Evolutionary conservation across 306 rosid genomes (phyloP).

Genomic region (Rosa lucieae): DNA sequence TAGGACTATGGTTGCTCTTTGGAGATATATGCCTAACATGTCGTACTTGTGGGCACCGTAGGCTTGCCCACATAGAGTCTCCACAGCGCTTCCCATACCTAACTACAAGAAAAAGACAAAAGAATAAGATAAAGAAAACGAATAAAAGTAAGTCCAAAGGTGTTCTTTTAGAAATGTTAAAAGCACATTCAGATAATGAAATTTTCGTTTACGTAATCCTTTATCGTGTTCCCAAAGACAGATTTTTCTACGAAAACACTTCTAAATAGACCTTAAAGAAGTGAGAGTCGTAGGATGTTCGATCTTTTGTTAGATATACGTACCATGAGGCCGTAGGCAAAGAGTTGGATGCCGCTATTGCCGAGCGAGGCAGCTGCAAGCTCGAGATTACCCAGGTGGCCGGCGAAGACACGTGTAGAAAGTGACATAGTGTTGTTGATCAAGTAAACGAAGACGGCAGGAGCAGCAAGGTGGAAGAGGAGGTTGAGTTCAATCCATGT

Average conservation of each 20-base stretch:
- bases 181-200: neutral
- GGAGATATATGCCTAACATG: slow-evolving; percentile 70
- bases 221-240: neutral
- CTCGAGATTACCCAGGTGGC: slow-evolving; percentile 78
- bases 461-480: slow-evolving; percentile 58
- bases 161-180: too few species aligned
- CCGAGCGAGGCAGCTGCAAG: slow-evolving; percentile 81
- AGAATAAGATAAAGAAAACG: too few species aligned
- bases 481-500: slow-evolving; percentile 63
- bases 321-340: slow-evolving; percentile 82
- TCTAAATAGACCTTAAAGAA: neutral
- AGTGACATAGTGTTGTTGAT: slow-evolving; percentile 64
- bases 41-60: slow-evolving; percentile 60
- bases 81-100: slow-evolving; percentile 92
- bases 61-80: slow-evolving; percentile 79
- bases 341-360: slow-evolving; percentile 69
- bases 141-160: too few species aligned
- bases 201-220: neutral
- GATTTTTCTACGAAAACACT: neutral
- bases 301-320: neutral
- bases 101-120: slow-evolving; percentile 28
- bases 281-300: neutral
- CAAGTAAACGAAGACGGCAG: slow-evolving; percentile 63
- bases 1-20: slow-evolving; percentile 50
- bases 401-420: slow-evolving; percentile 59